Evolutionary conservation across 139 green algal genomes (phyloP), one percentile per base, ranked within the genome.

Genomic region (Chlamydomonas schloesseri): DNA sequence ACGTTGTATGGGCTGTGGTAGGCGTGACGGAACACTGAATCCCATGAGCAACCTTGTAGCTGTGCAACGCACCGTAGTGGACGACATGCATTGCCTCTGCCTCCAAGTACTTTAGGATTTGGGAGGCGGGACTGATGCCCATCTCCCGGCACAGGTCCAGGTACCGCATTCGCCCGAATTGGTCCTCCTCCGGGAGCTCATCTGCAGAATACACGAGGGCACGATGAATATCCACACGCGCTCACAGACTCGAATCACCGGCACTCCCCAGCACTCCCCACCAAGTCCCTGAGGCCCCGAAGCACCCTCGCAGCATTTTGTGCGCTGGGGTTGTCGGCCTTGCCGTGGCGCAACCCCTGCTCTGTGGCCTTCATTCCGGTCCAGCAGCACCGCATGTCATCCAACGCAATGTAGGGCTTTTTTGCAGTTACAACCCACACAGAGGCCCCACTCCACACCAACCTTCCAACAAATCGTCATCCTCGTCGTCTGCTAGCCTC

Each of bases 71-170:
- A 84, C 78, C 90, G 69, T 93, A 93, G 36, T 93, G 90, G 28
- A 75, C 89, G 42, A 93, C 74, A 75, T 91, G 87, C 82, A 93
- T 87, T 29, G 88, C 90, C 73, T 91, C 84, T 17, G 50, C 37
- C 82, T 93, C 90, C n/a, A 93, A 73, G 57, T 89, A 91, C 76
- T 91, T 91, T 1, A 93, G 71, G 31, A 91, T 58, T 88, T 93
- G 87, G 0, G 81, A 89, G 17, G 71, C 89, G n/a, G 89, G 85
- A 53, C 69, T 88, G 68, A 92, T 88, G 46, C 81, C 73, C 24
- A 89, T 50, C 75, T 90, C 75, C 34, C 84, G 74, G 62, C 89
- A 92, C 34, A 71, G 71, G 50, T 87, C 60, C 71, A 92, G 68
- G 50, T 92, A 92, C 6, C 37, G 37, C 21, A 87, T 67, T 18